A percentile compares a stretch with the other conserved stretches of the same genome.
phyloP scores from a whole-genome alignment of 371 early-diverging fungal genomes.

The Mucor plumbeus region DNA sequence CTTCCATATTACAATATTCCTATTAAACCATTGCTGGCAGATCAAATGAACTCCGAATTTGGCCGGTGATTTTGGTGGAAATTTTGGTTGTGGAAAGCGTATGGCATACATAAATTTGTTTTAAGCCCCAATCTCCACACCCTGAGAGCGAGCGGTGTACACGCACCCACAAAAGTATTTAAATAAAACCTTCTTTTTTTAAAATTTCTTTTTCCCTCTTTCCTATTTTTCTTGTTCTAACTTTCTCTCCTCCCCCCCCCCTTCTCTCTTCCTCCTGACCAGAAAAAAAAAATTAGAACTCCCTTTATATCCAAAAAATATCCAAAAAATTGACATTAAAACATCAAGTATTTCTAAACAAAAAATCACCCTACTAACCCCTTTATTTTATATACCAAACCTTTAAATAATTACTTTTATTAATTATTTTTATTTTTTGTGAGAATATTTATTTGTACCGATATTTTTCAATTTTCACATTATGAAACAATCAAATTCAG shows the following conservation, averaged over 20 bases:
- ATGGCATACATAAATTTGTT: background rate
- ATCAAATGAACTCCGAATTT: background rate
- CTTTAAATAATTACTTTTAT: background rate
- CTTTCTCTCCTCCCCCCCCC: background rate
- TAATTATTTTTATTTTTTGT: background rate
- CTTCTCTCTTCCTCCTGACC: background rate
- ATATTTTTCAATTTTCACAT: background rate
- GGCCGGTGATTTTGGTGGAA: background rate
- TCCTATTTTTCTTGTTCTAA: background rate
- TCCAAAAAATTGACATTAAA: slow-evolving; percentile 3
- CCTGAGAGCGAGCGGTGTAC: background rate
- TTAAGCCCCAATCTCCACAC: slow-evolving; percentile 4
- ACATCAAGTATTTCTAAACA: background rate
- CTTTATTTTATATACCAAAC: background rate
- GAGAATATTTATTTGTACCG: background rate
- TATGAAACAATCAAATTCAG: slow-evolving; percentile 4
- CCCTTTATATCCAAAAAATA: background rate
- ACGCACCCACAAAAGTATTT: slow-evolving; percentile 3
- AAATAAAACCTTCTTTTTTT: slow-evolving; percentile 5
- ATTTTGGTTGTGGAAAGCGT: background rate
- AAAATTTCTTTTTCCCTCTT: background rate
- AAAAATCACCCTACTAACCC: background rate
- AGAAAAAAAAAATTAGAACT: background rate
- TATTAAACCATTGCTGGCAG: background rate
- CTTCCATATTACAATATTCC: background rate